Base-by-base conservation (phyloP, 306 rosid genomes). In the Abrus precatorius region DNA sequence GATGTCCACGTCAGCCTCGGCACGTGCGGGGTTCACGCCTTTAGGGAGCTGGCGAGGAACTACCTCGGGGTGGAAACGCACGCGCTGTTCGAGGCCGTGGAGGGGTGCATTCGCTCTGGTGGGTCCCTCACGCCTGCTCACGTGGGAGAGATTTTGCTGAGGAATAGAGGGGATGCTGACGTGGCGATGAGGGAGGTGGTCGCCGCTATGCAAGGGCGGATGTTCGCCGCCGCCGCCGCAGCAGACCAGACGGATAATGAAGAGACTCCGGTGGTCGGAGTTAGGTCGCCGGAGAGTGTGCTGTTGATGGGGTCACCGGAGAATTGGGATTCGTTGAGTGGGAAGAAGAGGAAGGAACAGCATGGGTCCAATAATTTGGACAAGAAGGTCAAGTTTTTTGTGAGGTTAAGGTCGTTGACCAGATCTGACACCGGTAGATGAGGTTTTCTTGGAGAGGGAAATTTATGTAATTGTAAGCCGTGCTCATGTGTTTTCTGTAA, bases 81-180 rank as follows among this genome's bases (percentile, higher is more conserved):
- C 73, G 79, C 66, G 45, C 75, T 90, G 66, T 87, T 90, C 6
- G 95, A 90, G 34, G 89, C 78, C 0, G 94, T 84, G 10, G 97
- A 94, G n/a, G 77, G 87, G 29, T 90, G 97, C 47, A 74, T 89
- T 30, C 82, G 90, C 49, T 79, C 88, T 0, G 94, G 98, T 4
- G 94, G 97, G 69, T 87, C 92, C 13, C 90, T 94, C 38, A 92
- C 98, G 32, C 98, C 98, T 1, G 97, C 98, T 0, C 97, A 94
- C 48, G 84, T 89, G 0, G 98, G 97, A 8, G 98, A 94, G 89
- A 84, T 89, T 7, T 74, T 94, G 80, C 56, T 94, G 62, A 85
- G 97, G 77, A 94, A 94, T 5, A 79, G 97, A 5, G 70, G 72
- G 0, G 79, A 94, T 28, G 84, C 81, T 20, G 92, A 92, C 40